phyloP scores from a whole-genome alignment of 1,139 yeast species.

The Yamadazyma friedrichii region DNA sequence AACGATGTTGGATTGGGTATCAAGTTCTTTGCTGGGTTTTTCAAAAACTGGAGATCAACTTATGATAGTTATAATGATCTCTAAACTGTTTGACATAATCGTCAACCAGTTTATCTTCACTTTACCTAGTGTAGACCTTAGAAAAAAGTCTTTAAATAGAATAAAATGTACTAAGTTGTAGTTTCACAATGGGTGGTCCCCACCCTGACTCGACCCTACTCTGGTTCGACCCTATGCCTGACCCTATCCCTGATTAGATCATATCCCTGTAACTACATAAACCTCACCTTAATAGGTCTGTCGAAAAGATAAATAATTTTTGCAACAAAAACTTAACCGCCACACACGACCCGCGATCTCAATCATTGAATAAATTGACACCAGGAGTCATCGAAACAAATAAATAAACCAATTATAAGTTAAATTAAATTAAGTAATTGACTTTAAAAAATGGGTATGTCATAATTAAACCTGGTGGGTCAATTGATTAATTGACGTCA shows the following conservation, averaged over 20 bases:
- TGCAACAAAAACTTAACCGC: background rate
- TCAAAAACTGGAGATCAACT: conserved; percentile 33
- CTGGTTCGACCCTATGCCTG: too few species aligned
- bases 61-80: conserved; percentile 20
- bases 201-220: too few species aligned
- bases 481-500: too few species aligned
- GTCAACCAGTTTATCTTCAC: background rate
- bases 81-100: background rate
- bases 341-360: conserved; percentile 1
- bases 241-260: too few species aligned
- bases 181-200: too few species aligned
- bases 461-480: background rate
- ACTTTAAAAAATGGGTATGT: conserved; percentile 2
- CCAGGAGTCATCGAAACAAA: background rate
- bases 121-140: too few species aligned
- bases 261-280: too few species aligned
- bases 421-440: too few species aligned
- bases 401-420: background rate
- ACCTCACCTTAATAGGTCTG: too few species aligned
- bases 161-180: too few species aligned
- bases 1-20: conserved; percentile 45
- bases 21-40: conserved; percentile 37
- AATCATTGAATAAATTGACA: background rate
- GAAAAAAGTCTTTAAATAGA: background rate
- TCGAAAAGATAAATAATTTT: background rate